Evolutionary conservation across 495 filamentous ascomycete species (phyloP), one percentile per base, ranked within the genome.

Genomic region (Aspergillus bertholletiae): DNA sequence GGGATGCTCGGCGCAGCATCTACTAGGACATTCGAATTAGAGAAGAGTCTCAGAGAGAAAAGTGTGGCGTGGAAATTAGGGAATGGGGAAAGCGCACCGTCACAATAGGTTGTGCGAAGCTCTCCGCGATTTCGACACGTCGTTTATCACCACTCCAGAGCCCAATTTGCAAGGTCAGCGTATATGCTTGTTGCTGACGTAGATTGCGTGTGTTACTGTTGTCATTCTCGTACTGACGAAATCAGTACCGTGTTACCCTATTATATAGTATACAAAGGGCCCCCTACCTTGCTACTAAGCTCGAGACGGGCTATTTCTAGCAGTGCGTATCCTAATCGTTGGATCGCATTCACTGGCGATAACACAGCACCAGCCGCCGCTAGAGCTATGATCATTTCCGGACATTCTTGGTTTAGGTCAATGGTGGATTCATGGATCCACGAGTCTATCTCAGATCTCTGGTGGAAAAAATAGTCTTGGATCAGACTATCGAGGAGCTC

Each of bases 51-150:
- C n/a, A n/a, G n/a, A n/a, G n/a, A n/a, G 20, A 12, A 1, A 17
- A 5, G 34, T 8, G 18, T 37, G 11, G 20, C 11, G 46, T 17
- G 13, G n/a, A 51, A 5, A 28, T 28, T 28, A 28, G 27, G 9
- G 27, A 28, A 28, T 5, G 27, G 5, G 9, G 5, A 28, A 28
- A 5, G 13, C 64, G 73, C 69, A 60, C 58, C 5, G 80, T 83
- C 2, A 80, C 56, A 1, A 83, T 55, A 15, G 77, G 72, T 34
- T 79, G 73, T 24, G 73, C 65, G 57, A 80, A 81, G 56, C 82
- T 84, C 54, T 87, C 84, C 2, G 84, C 80, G 34, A 88, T 82
- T 61, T 88, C 85, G 58, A 85, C 87, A 58, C 84, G 83, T n/a
- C 85, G 66, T 43, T 81, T 76, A 53, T 83, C 84, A 2, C 84